Percentiles rank a stretch among this genome's conserved stretches.
Conservation (phyloP, 805 yeast genomes). For the Deakozyma indianensis region DNA sequence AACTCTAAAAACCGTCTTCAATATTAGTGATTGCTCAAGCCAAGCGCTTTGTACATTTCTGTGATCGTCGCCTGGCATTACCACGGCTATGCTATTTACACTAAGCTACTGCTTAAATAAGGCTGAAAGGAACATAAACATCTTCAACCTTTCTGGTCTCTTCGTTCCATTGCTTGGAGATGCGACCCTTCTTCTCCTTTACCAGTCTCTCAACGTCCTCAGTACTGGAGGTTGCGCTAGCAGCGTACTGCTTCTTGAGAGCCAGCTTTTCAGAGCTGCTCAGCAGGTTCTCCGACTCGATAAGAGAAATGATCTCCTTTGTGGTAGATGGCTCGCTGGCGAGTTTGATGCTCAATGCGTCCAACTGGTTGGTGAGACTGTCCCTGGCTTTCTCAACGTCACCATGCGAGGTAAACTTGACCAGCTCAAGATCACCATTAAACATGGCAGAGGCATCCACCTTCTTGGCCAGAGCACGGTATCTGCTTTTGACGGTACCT, state of each 20-base stretch:
- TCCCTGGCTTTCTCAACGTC: conserved; percentile 2
- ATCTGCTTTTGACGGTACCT: conserved; percentile 16
- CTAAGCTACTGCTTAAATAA: no score
- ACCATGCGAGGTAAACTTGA: conserved; percentile 19
- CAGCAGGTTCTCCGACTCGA: conserved; percentile 5
- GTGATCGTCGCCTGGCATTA: no score
- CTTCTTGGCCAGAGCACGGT: conserved; percentile 15
- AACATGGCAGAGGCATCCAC: conserved; percentile 35
- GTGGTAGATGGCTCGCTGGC: background rate
- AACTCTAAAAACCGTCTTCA: no score
- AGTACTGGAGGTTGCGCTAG: background rate
- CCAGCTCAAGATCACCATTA: conserved; percentile 29
- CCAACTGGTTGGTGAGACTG: conserved; percentile 9
- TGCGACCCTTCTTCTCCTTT: background rate
- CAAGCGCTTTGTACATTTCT: no score
- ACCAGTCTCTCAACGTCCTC: background rate
- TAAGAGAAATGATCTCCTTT: conserved; percentile 1
- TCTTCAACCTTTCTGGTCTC: background rate
- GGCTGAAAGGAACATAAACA: background rate
- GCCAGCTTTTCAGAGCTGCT: background rate
- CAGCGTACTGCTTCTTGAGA: background rate
- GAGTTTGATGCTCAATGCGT: conserved; percentile 5
- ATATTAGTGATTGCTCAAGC: no score
- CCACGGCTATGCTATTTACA: no score
- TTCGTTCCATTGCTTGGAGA: background rate